Percentiles rank a stretch among this genome's conserved stretches.
These are phyloP conservation scores for Lachancea dasiensis DNA, from an alignment of 805 yeast species.

Conservation along the genomic window DNA sequence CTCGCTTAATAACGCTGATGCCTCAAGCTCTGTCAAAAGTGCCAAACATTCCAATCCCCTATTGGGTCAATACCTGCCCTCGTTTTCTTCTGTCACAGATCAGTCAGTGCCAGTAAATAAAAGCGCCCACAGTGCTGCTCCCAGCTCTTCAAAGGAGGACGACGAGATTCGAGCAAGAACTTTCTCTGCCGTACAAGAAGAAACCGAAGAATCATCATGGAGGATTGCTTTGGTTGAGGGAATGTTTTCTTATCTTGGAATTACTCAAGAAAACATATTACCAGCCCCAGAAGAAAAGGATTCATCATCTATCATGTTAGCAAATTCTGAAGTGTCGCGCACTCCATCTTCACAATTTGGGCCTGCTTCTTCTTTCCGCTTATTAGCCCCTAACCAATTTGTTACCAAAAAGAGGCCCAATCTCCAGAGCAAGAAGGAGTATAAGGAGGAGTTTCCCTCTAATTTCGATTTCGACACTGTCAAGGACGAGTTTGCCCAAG, in stretches of 20 bases:
- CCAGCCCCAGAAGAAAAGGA: slow-evolving; percentile 9
- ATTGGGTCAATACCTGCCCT: background rate
- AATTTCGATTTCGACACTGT: slow-evolving; percentile 43
- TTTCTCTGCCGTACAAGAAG: slow-evolving; percentile 54
- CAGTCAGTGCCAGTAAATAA: background rate
- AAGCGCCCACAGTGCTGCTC: slow-evolving; percentile 1
- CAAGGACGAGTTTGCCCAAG: slow-evolving; percentile 53
- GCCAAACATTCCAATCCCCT: background rate
- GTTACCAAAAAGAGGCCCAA: slow-evolving; percentile 1
- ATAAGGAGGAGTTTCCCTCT: slow-evolving; percentile 13
- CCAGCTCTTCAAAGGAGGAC: slow-evolving; percentile 4
- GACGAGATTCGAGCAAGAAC: slow-evolving; percentile 7
- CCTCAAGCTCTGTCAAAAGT: slow-evolving; percentile 1
- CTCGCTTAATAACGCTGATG: background rate
- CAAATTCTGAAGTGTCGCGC: slow-evolving; percentile 9
- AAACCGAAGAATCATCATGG: slow-evolving; percentile 61
- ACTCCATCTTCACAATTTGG: slow-evolving; percentile 9
- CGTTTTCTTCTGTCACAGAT: background rate
- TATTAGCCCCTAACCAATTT: slow-evolving; percentile 4
- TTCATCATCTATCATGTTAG: background rate
- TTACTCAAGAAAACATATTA: slow-evolving; percentile 38
- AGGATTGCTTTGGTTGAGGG: slow-evolving; percentile 64
- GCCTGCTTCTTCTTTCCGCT: slow-evolving; percentile 1
- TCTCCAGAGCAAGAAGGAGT: background rate
- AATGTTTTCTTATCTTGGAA: slow-evolving; percentile 62